These are phyloP conservation scores for Podaxis sp. DNA, from an alignment of 768 basidiomycete genomes.

Conservation along the genomic window DNA sequence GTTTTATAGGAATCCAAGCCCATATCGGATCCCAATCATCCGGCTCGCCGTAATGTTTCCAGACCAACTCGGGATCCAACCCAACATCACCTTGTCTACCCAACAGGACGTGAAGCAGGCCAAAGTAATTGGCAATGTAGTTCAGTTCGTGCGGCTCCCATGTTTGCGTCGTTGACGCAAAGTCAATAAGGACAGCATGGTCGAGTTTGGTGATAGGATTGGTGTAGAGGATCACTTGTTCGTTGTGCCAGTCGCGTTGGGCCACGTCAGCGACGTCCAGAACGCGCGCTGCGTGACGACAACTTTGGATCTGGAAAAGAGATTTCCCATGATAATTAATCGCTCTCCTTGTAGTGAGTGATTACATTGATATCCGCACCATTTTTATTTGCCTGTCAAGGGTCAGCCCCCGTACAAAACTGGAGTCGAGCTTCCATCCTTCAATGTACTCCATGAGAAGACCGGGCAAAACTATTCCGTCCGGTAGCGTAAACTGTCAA, in stretches of 20 bases:
- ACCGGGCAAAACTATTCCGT: slow-evolving; percentile 16
- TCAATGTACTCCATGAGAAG: slow-evolving; percentile 21
- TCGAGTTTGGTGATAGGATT: slow-evolving; percentile 15
- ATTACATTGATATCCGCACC: slow-evolving; percentile 7
- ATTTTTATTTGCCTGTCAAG: slow-evolving; percentile 19
- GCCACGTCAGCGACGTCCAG: slow-evolving; percentile 22
- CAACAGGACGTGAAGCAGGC: background rate
- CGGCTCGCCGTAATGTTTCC: slow-evolving; percentile 1
- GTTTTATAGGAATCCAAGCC: background rate
- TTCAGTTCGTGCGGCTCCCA: slow-evolving; percentile 11
- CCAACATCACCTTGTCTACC: background rate
- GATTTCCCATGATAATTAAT: background rate
- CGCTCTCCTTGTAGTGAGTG: background rate
- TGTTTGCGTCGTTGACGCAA: slow-evolving; percentile 17
- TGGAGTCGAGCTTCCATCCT: slow-evolving; percentile 16
- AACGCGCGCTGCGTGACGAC: slow-evolving; percentile 22
- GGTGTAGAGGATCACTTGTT: slow-evolving; percentile 17
- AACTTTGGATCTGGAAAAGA: slow-evolving; percentile 20
- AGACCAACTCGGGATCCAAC: background rate
- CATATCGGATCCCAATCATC: slow-evolving; percentile 11
- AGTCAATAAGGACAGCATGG: slow-evolving; percentile 19
- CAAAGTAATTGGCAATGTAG: slow-evolving; percentile 15
- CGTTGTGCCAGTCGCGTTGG: slow-evolving; percentile 25
- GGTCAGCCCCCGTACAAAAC: slow-evolving; percentile 10
- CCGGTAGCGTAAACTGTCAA: slow-evolving; percentile 17